Base-by-base conservation (phyloP, 257 asterid genomes). In the Cordia subcordata region DNA sequence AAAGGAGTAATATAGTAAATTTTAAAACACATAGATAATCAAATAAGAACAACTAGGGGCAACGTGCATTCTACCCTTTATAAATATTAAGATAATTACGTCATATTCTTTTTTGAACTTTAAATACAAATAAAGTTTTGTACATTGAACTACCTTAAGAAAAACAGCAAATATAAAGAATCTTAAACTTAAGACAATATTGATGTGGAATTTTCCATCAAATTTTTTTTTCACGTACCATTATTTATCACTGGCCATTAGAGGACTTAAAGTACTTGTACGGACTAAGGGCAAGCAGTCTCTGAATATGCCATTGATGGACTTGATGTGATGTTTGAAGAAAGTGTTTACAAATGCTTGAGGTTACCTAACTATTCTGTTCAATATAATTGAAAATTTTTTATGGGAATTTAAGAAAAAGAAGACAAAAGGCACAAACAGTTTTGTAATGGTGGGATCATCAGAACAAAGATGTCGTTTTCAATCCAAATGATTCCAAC, bases 371-470 rank as follows among this genome's bases (percentile, higher is more conserved):
- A 53, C 62, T 49, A 55, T 70, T 67, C 33, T 59, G 46, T 54
- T 57, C 62, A 56, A 37, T 37, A 17, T 9, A 27, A 27, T n/a
- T 27, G 35, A 27, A 27, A 27, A 27, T 27, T 27, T 42, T 42
- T 2, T 8, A 42, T 42, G 47, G 35, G 47, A 42, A 42, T 72
- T 62, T 58, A 55, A 57, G 39, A 11, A 56, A 76, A 58, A 32
- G 75, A 73, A 32, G 75, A 73, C 68, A 73, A 74, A 52, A 54
- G 76, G 47, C 57, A 53, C 64, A 61, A 49, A 60, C 64, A 66
- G 58, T 62, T n/a, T n/a, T 65, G 55, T 54, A 61, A 49, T 62
- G 56, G 15, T 13, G 33, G 51, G 70, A 58, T 53, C 67, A 64
- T 73, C 73, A 57, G 35, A 57, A 13, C 5, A 12, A 58, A 32